Percentiles rank a stretch among this genome's conserved stretches.
Evolutionary conservation across 2,329 filamentous ascomycete species (phyloP).

Genomic region (Apiospora koreana): DNA sequence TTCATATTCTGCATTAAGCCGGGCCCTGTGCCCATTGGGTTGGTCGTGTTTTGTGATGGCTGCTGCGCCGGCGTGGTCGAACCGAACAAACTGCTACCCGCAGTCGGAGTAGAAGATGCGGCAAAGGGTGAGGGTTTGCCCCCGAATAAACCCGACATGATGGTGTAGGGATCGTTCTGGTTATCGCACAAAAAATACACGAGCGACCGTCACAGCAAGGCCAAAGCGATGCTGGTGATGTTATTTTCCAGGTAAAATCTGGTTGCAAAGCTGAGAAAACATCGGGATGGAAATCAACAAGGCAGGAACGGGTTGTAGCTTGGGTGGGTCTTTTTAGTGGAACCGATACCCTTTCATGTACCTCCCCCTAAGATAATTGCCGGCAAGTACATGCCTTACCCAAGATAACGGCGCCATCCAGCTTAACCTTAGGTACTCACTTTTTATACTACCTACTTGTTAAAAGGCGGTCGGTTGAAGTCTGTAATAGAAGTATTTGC

Average conservation of each 20-base stretch:
- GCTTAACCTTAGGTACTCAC: neutral
- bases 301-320: conserved; percentile 2
- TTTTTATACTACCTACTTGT: too few relatives aligned
- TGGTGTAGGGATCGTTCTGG: conserved; percentile 11
- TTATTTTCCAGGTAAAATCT: neutral
- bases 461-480: too few relatives aligned
- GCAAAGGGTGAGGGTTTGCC: conserved; percentile 30
- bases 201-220: neutral
- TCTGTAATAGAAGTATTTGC: too few relatives aligned
- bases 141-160: conserved; percentile 23
- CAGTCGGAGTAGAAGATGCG: conserved; percentile 13
- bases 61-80: conserved; percentile 19
- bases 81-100: conserved; percentile 24
- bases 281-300: conserved; percentile 10
- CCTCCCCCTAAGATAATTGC: neutral
- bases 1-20: neutral
- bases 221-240: conserved; percentile 6
- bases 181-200: neutral
- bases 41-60: conserved; percentile 16
- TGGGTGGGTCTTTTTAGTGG: conserved; percentile 6
- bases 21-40: conserved; percentile 17
- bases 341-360: neutral
- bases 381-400: neutral
- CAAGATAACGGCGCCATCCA: neutral
- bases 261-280: conserved; percentile 11